A percentile compares a stretch with the other conserved stretches of the same genome.
Evolutionary conservation across 2,329 filamentous ascomycete species (phyloP).

Genomic region (Aspergillus sp.): DNA sequence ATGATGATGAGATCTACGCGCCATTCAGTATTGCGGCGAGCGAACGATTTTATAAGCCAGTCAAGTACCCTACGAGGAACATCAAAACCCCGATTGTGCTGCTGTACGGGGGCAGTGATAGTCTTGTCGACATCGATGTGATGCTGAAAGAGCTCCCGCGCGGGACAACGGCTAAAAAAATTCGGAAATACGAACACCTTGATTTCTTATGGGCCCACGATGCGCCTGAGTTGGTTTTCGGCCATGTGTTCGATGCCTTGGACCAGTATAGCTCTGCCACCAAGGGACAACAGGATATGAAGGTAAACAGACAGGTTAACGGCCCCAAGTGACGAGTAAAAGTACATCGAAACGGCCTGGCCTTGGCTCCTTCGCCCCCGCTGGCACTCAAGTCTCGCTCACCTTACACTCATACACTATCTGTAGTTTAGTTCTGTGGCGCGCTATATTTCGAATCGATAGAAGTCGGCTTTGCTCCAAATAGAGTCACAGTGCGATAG

Average conservation of each 20-base stretch:
- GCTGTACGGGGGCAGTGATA: slow-evolving; percentile 91
- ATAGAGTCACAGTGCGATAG: not conserved
- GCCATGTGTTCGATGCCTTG: slow-evolving; percentile 85
- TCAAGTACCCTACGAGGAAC: slow-evolving; percentile 93
- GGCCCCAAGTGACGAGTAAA: slow-evolving; percentile 10
- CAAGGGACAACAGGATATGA: not conserved
- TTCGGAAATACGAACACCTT: slow-evolving; percentile 92
- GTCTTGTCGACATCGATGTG: slow-evolving; percentile 85
- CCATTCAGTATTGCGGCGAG: slow-evolving; percentile 69
- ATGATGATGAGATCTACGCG: slow-evolving; percentile 87
- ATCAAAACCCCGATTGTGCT: slow-evolving; percentile 95
- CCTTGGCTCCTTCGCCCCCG: no score
- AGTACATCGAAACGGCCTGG: no score
- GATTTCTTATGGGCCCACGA: slow-evolving; percentile 95
- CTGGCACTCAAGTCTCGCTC: no score
- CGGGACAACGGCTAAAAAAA: slow-evolving; percentile 81
- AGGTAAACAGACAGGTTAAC: slow-evolving; percentile 9
- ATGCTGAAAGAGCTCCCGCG: slow-evolving; percentile 87
- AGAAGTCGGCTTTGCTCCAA: not conserved
- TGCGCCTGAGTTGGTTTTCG: slow-evolving; percentile 80
- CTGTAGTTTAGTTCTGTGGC: not conserved
- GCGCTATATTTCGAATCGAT: not conserved
- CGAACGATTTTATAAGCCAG: slow-evolving; percentile 90
- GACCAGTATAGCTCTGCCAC: slow-evolving; percentile 55
- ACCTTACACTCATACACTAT: no score